These are phyloP conservation scores for Saksenaea oblongispora DNA, from an alignment of 371 early-diverging fungal genomes.

Conservation along the genomic window DNA sequence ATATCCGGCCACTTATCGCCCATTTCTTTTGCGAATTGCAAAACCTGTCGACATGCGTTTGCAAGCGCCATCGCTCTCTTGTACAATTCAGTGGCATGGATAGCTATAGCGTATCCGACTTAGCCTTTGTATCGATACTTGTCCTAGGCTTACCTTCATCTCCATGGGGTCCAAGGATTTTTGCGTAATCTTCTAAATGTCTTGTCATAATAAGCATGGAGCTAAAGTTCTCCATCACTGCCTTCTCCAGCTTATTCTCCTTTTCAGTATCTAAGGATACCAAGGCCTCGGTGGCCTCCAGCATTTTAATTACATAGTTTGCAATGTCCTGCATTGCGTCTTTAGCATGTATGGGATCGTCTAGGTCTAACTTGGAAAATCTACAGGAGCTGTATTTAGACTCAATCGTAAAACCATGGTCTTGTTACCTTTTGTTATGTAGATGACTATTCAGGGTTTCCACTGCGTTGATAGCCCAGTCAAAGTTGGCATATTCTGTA, in stretches of 20 bases:
- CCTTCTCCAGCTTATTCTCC: neutral
- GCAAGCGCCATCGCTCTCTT: conserved; percentile 16
- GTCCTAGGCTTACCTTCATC: conserved; percentile 20
- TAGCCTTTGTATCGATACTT: neutral
- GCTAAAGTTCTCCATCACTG: neutral
- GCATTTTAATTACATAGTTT: neutral
- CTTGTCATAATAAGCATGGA: neutral
- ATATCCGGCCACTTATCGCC: conserved; percentile 6
- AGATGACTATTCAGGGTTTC: neutral
- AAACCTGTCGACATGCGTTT: conserved; percentile 24
- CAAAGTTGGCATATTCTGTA: neutral
- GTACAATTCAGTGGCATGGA: conserved; percentile 20
- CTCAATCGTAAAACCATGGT: neutral
- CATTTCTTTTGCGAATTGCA: conserved; percentile 8
- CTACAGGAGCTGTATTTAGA: neutral
- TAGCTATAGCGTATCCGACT: conserved; percentile 12
- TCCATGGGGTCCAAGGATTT: conserved; percentile 14
- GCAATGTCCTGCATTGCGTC: conserved; percentile 1
- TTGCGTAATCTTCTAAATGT: conserved; percentile 27
- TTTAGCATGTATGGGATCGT: neutral
- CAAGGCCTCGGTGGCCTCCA: neutral
- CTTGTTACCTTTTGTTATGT: neutral
- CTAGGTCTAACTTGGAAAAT: neutral
- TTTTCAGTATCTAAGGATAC: neutral
- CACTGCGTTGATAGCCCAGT: conserved; percentile 11